Base-by-base conservation (phyloP, 2,329 filamentous ascomycete genomes). In the Fusarium setosum region DNA sequence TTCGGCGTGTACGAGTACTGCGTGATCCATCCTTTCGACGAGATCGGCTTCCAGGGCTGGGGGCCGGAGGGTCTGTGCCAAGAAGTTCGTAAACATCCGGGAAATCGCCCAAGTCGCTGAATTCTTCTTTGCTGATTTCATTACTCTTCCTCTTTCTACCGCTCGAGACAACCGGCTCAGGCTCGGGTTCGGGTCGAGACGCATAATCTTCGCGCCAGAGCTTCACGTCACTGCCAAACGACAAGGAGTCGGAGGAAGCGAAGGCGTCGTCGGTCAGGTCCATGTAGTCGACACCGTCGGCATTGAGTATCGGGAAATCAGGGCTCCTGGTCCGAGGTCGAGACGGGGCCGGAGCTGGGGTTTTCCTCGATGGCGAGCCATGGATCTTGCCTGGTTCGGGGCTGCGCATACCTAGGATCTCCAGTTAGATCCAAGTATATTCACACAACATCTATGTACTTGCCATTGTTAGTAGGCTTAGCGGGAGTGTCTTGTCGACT, bases 101-200 rank as follows among this genome's bases (percentile, higher is more conserved):
- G 42, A 86, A 88, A 17, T 84, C 80, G 31, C 82, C 81, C 13
- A 81, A 73, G 5, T 78, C 75, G 15, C 72, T 75, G 13, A 73
- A 72, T 12, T 77, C 73, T 23, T 73, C 70, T 58, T 75, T 79
- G 60, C 70, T 79, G 21, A 84, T 82, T 10, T 85, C 82, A 21
- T 75, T 76, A 61, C 83, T 86, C 70, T 87, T 87, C 61, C 84
- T 75, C 73, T 87, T 88, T 72, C 82, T 85, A 17, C 77, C 77
- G 42, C 79, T 77, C 41, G 74, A 81, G 2, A 77, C 63, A 10
- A 73, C 49, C 6, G 79, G 79, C 24, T 79, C 77, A 1, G 80
- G 73, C 41, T 80, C 50, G 4, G 79, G 79, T 17, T 79, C 76
- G 0, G 80, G 72, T 45, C 80, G 78, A 18, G 72, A 68, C 18